Percentiles rank a stretch among this genome's conserved stretches.
Conservation (phyloP, 352 stramenopile species). For the Pythium periplocum region DNA sequence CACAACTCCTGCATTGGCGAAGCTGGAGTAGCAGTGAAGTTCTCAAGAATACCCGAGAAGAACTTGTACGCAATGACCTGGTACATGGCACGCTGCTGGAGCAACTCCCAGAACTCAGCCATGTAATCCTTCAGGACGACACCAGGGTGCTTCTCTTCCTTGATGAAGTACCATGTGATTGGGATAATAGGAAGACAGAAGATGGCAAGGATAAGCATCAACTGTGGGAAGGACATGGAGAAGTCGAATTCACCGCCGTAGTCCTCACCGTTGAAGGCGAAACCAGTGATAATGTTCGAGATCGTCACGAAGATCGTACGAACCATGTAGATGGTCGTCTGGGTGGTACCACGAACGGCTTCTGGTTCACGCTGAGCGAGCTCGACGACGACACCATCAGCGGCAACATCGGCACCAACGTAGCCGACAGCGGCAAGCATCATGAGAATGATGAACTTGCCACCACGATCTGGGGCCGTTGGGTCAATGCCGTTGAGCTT, state of each 20-base stretch:
- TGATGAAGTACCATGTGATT: conserved; percentile 15
- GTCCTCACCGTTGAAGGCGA: conserved; percentile 42
- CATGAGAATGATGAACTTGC: conserved; percentile 52
- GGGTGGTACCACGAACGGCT: conserved; percentile 44
- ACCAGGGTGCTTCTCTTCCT: conserved; percentile 15
- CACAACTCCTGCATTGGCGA: conserved; percentile 4
- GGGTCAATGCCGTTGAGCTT: conserved; percentile 23
- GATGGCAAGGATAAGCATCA: conserved; percentile 42
- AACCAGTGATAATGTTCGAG: conserved; percentile 31
- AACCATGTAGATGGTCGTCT: conserved; percentile 47
- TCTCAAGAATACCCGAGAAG: conserved; percentile 12
- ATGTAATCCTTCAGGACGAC: conserved; percentile 11
- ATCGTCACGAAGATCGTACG: conserved; percentile 38
- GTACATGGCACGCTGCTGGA: conserved; percentile 17
- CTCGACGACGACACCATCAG: conserved; percentile 49
- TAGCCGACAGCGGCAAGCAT: conserved; percentile 47
- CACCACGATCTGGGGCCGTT: conserved; percentile 22
- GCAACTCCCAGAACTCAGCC: conserved; percentile 2
- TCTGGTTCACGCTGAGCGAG: conserved; percentile 49
- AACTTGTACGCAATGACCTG: conserved; percentile 21
- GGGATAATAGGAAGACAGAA: conserved; percentile 13
- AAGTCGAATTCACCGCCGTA: conserved; percentile 48
- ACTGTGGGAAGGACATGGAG: conserved; percentile 30
- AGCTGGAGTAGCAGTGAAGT: conserved; percentile 3
- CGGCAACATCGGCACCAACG: conserved; percentile 41